Conservation (phyloP, 2,329 filamentous ascomycete species). For the Escovopsis sp. region DNA sequence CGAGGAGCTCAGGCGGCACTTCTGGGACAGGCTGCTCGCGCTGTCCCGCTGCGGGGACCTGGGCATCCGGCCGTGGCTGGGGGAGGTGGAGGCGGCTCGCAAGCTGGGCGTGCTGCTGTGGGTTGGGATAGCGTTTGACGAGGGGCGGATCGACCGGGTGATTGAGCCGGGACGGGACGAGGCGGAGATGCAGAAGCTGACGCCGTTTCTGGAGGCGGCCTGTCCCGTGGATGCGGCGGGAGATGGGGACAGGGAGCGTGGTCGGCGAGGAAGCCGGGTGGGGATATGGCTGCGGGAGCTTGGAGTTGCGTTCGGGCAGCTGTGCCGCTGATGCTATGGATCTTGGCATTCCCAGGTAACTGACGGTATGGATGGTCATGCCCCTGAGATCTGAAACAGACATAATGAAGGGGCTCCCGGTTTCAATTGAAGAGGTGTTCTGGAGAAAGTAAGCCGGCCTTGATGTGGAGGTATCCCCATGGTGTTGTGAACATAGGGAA, state of each 20-base stretch:
- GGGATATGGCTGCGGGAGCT: no score
- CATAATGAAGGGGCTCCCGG: no score
- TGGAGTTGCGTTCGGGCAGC: no score
- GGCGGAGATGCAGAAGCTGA: constrained; percentile 37
- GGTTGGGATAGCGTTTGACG: constrained; percentile 50
- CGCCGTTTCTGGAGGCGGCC: constrained; percentile 12
- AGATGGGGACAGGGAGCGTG: not conserved
- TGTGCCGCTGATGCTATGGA: no score
- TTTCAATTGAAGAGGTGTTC: no score
- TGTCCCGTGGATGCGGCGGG: not conserved
- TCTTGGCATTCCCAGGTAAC: no score
- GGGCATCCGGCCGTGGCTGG: not conserved
- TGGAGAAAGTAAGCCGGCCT: no score
- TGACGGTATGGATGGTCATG: no score
- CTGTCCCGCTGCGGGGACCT: constrained; percentile 1
- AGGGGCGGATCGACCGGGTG: constrained; percentile 42
- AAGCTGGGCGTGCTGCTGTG: constrained; percentile 44
- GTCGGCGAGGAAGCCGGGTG: no score
- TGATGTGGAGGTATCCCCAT: no score
- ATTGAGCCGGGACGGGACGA: constrained; percentile 35
- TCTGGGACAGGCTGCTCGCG: constrained; percentile 31
- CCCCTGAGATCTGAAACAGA: no score
- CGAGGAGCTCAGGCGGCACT: constrained; percentile 26
- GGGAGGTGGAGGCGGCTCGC: constrained; percentile 15
- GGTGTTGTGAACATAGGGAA: no score